phyloP scores from a whole-genome alignment of 495 filamentous ascomycete genomes.

The Corynascus novoguineensis region DNA sequence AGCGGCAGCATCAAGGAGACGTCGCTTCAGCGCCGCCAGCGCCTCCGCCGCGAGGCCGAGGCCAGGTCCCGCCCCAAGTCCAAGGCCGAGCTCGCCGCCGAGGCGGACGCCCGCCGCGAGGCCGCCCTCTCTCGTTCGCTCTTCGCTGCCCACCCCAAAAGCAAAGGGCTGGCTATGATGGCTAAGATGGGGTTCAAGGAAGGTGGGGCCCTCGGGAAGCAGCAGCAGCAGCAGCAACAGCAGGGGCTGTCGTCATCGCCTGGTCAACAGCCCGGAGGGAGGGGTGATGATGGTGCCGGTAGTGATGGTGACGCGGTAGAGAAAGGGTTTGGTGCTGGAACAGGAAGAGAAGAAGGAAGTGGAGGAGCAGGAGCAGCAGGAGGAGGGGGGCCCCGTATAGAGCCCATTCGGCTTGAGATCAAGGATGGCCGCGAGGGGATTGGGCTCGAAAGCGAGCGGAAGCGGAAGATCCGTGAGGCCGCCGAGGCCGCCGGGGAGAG shows the following conservation, averaged over 20 bases:
- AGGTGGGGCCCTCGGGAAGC: constrained; percentile 58
- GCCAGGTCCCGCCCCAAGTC: constrained; percentile 59
- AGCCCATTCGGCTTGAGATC: constrained; percentile 63
- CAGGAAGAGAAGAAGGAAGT: background rate
- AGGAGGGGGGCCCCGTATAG: constrained; percentile 29
- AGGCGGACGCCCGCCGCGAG: constrained; percentile 66
- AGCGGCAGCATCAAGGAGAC: constrained; percentile 38
- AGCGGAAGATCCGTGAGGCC: constrained; percentile 70
- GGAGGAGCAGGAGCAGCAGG: constrained; percentile 13
- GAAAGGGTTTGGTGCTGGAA: too few species aligned
- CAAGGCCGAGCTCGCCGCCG: constrained; percentile 72
- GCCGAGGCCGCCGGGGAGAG: constrained; percentile 45
- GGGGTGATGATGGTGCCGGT: background rate
- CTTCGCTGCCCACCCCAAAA: constrained; percentile 38
- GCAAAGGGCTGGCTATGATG: constrained; percentile 94
- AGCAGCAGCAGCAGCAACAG: background rate
- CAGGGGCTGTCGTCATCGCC: too few species aligned
- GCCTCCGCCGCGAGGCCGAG: constrained; percentile 55
- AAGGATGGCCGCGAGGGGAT: constrained; percentile 86
- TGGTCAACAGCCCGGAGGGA: background rate
- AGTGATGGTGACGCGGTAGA: background rate
- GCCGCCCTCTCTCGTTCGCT: constrained; percentile 67
- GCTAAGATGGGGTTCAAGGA: constrained; percentile 88
- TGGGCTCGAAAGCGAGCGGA: constrained; percentile 74
- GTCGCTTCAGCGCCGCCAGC: constrained; percentile 51